Conservation (phyloP, 345 rosid genomes). For the Raphanus sativus region DNA sequence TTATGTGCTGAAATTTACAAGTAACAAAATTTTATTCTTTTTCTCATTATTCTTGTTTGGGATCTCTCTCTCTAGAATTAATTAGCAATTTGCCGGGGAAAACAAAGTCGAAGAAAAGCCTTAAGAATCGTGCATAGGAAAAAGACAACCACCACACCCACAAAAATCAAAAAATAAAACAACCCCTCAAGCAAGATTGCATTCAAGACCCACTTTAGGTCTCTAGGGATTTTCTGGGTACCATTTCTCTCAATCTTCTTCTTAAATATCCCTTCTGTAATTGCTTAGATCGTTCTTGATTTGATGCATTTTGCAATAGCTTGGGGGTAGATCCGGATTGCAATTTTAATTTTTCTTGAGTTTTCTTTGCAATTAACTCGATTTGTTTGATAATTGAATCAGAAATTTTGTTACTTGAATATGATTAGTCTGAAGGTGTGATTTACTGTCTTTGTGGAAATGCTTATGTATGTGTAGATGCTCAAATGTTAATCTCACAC, state of each 20-base stretch:
- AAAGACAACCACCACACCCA: constrained; percentile 18
- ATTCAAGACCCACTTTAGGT: constrained; percentile 5
- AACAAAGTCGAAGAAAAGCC: background rate
- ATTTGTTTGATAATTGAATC: constrained; percentile 13
- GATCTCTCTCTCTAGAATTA: background rate
- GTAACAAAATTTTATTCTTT: background rate
- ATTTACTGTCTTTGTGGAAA: background rate
- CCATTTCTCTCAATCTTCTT: constrained; percentile 6
- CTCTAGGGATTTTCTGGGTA: constrained; percentile 19
- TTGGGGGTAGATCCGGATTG: constrained; percentile 2
- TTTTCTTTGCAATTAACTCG: constrained; percentile 14
- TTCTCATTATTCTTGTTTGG: background rate
- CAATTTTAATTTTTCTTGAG: background rate
- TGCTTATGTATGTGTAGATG: background rate
- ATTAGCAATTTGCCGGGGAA: constrained; percentile 8
- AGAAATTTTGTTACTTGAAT: background rate
- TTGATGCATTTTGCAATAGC: constrained; percentile 16
- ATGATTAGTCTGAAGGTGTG: background rate
- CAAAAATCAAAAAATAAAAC: background rate
- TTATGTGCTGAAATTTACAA: constrained; percentile 8
- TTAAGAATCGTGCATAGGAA: constrained; percentile 9
- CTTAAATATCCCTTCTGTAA: background rate
- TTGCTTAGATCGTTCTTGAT: constrained; percentile 19
- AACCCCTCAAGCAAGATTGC: background rate
- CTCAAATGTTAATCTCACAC: background rate